Evolutionary conservation across 305 asterid species (phyloP).

Genomic region (Fraxinus velutina): DNA sequence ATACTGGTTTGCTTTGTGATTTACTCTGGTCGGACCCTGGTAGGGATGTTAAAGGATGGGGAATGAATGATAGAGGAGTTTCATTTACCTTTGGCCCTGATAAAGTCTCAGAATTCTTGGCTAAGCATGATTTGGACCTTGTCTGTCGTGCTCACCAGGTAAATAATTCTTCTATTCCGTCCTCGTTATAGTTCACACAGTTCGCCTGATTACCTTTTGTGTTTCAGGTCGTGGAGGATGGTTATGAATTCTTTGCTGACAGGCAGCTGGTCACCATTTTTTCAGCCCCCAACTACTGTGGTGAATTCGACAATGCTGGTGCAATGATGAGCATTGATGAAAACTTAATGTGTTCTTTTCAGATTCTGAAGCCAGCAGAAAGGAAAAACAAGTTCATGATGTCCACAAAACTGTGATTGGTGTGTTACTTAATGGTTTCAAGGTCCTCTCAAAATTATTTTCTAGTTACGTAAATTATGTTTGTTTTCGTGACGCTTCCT

Average conservation of each 20-base stretch:
- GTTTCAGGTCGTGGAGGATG: slow-evolving; percentile 59
- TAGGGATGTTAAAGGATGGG: slow-evolving; percentile 62
- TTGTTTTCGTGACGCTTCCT: neutral
- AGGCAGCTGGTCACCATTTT: slow-evolving; percentile 57
- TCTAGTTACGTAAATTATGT: neutral
- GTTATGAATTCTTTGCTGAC: slow-evolving; percentile 57
- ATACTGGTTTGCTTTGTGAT: slow-evolving; percentile 60
- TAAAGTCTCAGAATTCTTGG: slow-evolving; percentile 53
- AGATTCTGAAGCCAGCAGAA: slow-evolving; percentile 56
- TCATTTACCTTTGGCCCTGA: slow-evolving; percentile 60
- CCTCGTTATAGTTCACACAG: neutral
- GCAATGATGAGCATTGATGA: slow-evolving; percentile 57
- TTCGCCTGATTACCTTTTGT: slow-evolving; percentile 8
- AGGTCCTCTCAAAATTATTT: slow-evolving; percentile 27
- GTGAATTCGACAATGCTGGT: slow-evolving; percentile 57
- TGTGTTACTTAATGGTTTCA: slow-evolving; percentile 21
- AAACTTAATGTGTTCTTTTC: slow-evolving; percentile 51
- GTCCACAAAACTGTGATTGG: slow-evolving; percentile 60
- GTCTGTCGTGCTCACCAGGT: slow-evolving; percentile 71
- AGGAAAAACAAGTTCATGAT: slow-evolving; percentile 52
- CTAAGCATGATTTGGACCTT: slow-evolving; percentile 55
- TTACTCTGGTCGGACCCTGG: slow-evolving; percentile 65
- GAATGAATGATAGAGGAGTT: slow-evolving; percentile 64
- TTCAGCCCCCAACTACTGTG: slow-evolving; percentile 52
- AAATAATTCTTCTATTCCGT: slow-evolving; percentile 6